phyloP scores from a whole-genome alignment of 768 basidiomycete species.

The Mycena pura region DNA sequence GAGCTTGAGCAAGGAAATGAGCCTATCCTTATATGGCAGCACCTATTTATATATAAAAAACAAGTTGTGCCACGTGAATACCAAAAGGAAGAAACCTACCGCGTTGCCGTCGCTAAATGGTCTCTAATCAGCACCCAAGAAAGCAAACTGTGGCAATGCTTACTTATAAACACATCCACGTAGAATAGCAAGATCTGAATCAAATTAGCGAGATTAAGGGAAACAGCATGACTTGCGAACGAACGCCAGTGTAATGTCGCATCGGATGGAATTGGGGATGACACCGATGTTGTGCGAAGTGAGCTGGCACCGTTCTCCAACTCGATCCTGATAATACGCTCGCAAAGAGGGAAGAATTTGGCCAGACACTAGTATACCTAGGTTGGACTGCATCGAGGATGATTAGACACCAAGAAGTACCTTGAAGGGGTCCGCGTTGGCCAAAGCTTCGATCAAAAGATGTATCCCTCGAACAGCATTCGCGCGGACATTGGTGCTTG shows the following conservation, averaged over 20 bases:
- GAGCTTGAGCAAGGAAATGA: slow-evolving; percentile 64
- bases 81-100: slow-evolving; percentile 43
- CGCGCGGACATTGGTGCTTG: slow-evolving; percentile 78
- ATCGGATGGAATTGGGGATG: slow-evolving; percentile 75
- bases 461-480: slow-evolving; percentile 90
- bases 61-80: not conserved
- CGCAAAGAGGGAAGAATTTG: slow-evolving; percentile 80
- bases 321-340: slow-evolving; percentile 72
- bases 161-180: slow-evolving; percentile 84
- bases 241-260: slow-evolving; percentile 89
- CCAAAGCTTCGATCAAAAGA: slow-evolving; percentile 84
- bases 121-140: slow-evolving; percentile 1
- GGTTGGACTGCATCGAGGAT: no score
- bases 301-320: slow-evolving; percentile 87
- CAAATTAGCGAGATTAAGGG: slow-evolving; percentile 6
- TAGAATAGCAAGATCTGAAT: slow-evolving; percentile 72
- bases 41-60: slow-evolving; percentile 47
- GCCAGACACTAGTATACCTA: no score
- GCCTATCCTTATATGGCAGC: slow-evolving; percentile 65
- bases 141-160: slow-evolving; percentile 32
- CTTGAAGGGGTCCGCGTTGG: slow-evolving; percentile 80
- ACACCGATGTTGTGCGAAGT: slow-evolving; percentile 71
- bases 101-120: slow-evolving; percentile 61
- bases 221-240: slow-evolving; percentile 31
- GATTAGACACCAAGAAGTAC: no score